Evolutionary conservation across 495 filamentous ascomycete genomes (phyloP).

Genomic region (Penicillium mononematosum): DNA sequence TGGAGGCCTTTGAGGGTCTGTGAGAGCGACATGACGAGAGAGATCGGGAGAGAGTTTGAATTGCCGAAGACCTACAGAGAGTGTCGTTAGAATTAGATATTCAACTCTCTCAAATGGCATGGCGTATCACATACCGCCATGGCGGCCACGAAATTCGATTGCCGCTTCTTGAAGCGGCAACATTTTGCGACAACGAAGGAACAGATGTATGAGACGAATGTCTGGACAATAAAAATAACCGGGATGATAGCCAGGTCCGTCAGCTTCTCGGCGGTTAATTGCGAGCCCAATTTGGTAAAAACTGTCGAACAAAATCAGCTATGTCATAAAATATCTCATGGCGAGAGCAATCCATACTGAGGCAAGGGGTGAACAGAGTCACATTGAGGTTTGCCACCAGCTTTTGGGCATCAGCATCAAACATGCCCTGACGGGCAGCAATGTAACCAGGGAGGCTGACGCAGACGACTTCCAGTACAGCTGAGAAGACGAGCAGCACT

Average conservation of each 20-base stretch:
- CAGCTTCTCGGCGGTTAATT: constrained; percentile 87
- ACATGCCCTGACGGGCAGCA: constrained; percentile 82
- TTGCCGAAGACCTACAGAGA: constrained; percentile 81
- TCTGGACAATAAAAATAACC: constrained; percentile 86
- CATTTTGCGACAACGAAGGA: constrained; percentile 65
- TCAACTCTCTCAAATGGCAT: background rate
- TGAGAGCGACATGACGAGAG: constrained; percentile 88
- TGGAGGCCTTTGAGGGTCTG: constrained; percentile 88
- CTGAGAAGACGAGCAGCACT: constrained; percentile 87
- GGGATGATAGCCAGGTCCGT: constrained; percentile 90
- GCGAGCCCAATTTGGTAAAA: constrained; percentile 96
- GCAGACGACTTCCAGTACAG: constrained; percentile 92
- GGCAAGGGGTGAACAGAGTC: constrained; percentile 89
- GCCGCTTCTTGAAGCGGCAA: constrained; percentile 78
- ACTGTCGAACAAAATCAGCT: constrained; percentile 51
- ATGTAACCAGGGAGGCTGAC: constrained; percentile 96
- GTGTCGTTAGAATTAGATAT: constrained; percentile 14
- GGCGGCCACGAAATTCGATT: constrained; percentile 88
- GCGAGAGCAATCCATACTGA: constrained; percentile 63
- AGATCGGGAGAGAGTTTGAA: constrained; percentile 96
- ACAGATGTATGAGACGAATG: constrained; percentile 75
- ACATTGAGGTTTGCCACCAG: constrained; percentile 95
- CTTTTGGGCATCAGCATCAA: constrained; percentile 92
- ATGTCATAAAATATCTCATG: background rate
- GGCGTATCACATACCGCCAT: constrained; percentile 68